These are phyloP conservation scores for Curvularia sp. DNA, from an alignment of 2,329 filamentous ascomycete genomes.

Conservation along the genomic window DNA sequence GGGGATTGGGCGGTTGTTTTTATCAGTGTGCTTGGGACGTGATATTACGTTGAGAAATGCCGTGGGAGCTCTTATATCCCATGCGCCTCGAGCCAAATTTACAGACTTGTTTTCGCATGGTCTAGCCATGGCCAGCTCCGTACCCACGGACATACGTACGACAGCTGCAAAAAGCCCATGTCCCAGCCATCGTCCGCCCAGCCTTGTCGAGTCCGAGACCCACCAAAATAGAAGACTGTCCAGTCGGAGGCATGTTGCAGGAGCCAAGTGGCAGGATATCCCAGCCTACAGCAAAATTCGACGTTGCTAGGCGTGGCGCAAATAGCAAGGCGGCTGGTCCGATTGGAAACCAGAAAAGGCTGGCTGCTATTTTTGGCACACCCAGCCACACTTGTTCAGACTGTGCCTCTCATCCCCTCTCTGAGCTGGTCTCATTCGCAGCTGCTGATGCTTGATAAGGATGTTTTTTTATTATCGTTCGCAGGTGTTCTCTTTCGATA, in stretches of 20 bases:
- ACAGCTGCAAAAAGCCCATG: slow-evolving; percentile 17
- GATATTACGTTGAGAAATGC: neutral
- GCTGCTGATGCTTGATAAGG: slow-evolving; percentile 1
- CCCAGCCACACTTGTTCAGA: slow-evolving; percentile 15
- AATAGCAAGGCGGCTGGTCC: slow-evolving; percentile 7
- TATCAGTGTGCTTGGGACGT: slow-evolving; percentile 6
- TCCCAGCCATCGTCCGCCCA: slow-evolving; percentile 19
- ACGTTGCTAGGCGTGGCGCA: slow-evolving; percentile 3
- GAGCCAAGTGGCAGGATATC: slow-evolving; percentile 3
- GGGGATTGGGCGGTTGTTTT: neutral
- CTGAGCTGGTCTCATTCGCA: slow-evolving; percentile 6
- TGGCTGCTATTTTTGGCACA: slow-evolving; percentile 15
- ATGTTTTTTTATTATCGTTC: neutral
- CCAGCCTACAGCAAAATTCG: neutral
- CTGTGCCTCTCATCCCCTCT: slow-evolving; percentile 1
- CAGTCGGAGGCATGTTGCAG: slow-evolving; percentile 7
- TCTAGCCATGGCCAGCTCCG: slow-evolving; percentile 9
- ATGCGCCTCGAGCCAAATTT: slow-evolving; percentile 4
- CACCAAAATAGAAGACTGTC: slow-evolving; percentile 4
- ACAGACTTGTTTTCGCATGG: slow-evolving; percentile 2
- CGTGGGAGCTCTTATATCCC: slow-evolving; percentile 16
- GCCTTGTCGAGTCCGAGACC: slow-evolving; percentile 14
- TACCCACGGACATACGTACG: slow-evolving; percentile 21
- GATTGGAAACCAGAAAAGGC: slow-evolving; percentile 3
- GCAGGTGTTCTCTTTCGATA: neutral